phyloP scores from a whole-genome alignment of 306 rosid genomes.

The Macrotyloma uniflorum region DNA sequence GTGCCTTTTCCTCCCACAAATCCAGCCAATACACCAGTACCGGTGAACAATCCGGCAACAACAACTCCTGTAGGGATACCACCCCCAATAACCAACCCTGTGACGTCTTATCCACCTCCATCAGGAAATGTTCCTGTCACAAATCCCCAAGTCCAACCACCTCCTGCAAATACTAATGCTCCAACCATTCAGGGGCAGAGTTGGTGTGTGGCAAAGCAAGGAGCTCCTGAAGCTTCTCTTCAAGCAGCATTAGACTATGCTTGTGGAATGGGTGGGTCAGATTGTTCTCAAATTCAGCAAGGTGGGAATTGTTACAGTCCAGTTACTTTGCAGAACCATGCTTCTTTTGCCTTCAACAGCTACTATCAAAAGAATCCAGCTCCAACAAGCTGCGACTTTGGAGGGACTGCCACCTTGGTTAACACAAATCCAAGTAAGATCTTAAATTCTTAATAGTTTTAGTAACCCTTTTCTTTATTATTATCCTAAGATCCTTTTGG shows the following conservation, averaged over 20 bases:
- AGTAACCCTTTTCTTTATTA: not conserved
- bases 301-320: constrained; percentile 84
- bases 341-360: constrained; percentile 92
- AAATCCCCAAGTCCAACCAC: constrained; percentile 56
- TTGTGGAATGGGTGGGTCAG: constrained; percentile 79
- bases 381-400: constrained; percentile 89
- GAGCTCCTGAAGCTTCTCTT: constrained; percentile 62
- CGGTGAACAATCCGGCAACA: constrained; percentile 49
- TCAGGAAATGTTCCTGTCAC: constrained; percentile 57
- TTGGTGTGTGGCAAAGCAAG: constrained; percentile 90
- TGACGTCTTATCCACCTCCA: constrained; percentile 81
- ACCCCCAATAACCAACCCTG: constrained; percentile 68
- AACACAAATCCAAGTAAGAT: constrained; percentile 84
- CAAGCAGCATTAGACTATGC: constrained; percentile 94
- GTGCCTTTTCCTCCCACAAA: constrained; percentile 55
- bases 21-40: constrained; percentile 51
- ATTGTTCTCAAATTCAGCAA: constrained; percentile 86
- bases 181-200: constrained; percentile 75
- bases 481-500: not conserved
- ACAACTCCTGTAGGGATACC: constrained; percentile 53
- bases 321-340: constrained; percentile 75
- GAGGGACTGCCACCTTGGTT: constrained; percentile 76
- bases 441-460: constrained; percentile 44
- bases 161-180: constrained; percentile 56
- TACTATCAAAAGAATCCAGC: constrained; percentile 88